Evolutionary conservation across 768 basidiomycete species (phyloP).

Genomic region (Pleurotus tuber-regium): DNA sequence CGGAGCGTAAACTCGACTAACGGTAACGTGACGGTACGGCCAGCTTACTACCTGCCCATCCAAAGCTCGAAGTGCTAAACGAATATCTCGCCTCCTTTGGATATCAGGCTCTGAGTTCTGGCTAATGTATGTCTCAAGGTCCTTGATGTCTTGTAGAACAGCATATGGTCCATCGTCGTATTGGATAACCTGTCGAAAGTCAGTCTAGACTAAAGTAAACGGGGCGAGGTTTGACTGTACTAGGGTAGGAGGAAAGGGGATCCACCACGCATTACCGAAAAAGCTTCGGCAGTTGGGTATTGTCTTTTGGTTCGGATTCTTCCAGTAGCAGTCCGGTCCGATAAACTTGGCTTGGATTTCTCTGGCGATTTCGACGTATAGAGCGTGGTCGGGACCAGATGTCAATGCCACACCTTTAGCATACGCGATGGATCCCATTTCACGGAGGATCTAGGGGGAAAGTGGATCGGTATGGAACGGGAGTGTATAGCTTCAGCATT

Average conservation of each 20-base stretch:
- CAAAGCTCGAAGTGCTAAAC: slow-evolving; percentile 61
- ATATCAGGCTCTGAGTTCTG: slow-evolving; percentile 59
- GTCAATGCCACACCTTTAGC: slow-evolving; percentile 45
- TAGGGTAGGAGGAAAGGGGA: slow-evolving; percentile 75
- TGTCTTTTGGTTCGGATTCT: slow-evolving; percentile 29
- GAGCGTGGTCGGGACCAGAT: slow-evolving; percentile 45
- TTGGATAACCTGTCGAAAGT: slow-evolving; percentile 49
- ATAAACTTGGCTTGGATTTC: slow-evolving; percentile 55
- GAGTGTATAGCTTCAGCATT: too few relatives aligned
- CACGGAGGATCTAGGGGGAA: slow-evolving; percentile 60
- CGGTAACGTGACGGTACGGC: slow-evolving; percentile 61
- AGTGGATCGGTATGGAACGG: too few relatives aligned
- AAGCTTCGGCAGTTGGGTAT: slow-evolving; percentile 39
- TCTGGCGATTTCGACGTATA: slow-evolving; percentile 44
- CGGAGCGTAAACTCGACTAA: slow-evolving; percentile 21
- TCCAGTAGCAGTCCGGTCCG: slow-evolving; percentile 78
- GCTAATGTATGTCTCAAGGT: slow-evolving; percentile 56
- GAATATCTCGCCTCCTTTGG: slow-evolving; percentile 49
- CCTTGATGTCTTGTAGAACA: slow-evolving; percentile 42
- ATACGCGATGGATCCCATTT: slow-evolving; percentile 60
- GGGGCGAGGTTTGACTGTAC: slow-evolving; percentile 31
- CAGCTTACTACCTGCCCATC: slow-evolving; percentile 61
- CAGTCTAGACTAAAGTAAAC: background rate
- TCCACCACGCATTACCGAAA: slow-evolving; percentile 80
- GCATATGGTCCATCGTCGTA: slow-evolving; percentile 60